phyloP scores from a whole-genome alignment of 2,329 filamentous ascomycete species.

The Periglandula ipomoeae region DNA sequence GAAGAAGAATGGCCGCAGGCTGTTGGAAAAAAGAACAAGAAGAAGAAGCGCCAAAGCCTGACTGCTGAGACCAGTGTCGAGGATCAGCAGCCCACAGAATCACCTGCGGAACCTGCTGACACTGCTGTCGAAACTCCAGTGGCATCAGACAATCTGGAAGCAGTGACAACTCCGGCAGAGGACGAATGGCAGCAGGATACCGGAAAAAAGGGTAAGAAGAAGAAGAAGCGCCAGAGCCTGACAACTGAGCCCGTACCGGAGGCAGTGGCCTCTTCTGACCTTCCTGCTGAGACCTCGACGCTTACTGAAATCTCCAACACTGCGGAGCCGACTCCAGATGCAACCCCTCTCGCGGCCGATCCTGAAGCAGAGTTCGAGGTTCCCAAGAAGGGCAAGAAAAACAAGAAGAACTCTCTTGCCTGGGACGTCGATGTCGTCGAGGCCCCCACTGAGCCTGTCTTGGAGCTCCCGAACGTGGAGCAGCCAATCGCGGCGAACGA shows the following conservation, averaged over 20 bases:
- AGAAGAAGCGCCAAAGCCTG: constrained; percentile 10
- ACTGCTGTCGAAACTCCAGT: not conserved
- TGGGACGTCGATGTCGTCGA: constrained; percentile 1
- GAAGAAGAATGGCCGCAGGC: constrained; percentile 5
- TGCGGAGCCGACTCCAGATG: not conserved
- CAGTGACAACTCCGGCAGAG: not conserved
- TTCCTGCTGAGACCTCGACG: not conserved
- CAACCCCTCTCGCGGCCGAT: not conserved
- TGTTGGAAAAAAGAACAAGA: constrained; percentile 11
- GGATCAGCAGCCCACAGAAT: not conserved
- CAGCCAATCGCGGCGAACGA: not conserved
- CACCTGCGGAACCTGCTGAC: not conserved
- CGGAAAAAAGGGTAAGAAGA: constrained; percentile 10
- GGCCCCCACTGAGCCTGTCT: not conserved
- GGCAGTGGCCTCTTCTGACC: not conserved
- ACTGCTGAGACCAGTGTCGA: not conserved
- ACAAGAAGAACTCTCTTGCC: constrained; percentile 11
- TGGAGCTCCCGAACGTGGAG: not conserved
- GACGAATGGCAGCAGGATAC: constrained; percentile 3
- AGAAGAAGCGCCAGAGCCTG: constrained; percentile 7
- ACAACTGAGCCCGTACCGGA: not conserved
- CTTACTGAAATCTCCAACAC: too few species aligned
- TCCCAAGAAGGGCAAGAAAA: constrained; percentile 9
- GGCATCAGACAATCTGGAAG: not conserved
- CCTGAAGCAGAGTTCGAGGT: constrained; percentile 2